Conservation (phyloP, 2,329 filamentous ascomycete species). For the Akanthomyces muscarius region DNA sequence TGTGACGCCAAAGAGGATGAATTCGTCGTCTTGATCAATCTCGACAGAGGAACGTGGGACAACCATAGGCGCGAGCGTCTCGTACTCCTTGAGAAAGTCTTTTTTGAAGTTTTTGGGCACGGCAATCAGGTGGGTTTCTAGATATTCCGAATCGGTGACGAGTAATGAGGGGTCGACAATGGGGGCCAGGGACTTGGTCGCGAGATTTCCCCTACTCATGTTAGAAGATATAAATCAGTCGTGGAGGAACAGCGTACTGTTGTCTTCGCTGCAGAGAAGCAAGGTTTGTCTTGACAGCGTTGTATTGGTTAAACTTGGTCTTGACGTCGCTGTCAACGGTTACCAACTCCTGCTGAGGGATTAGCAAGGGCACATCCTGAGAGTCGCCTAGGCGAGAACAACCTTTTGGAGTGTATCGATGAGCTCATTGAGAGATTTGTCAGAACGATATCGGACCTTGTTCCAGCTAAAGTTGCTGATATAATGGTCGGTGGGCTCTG, state of each 20-base stretch:
- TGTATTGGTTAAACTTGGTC: slow-evolving; percentile 91
- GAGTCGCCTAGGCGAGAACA: slow-evolving; percentile 13
- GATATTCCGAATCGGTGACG: slow-evolving; percentile 88
- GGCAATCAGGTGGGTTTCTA: slow-evolving; percentile 91
- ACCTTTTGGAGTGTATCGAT: slow-evolving; percentile 88
- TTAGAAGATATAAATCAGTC: neutral
- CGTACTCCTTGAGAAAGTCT: slow-evolving; percentile 86
- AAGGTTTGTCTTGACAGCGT: slow-evolving; percentile 80
- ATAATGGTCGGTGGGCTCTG: slow-evolving; percentile 95
- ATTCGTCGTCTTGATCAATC: slow-evolving; percentile 84
- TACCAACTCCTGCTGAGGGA: slow-evolving; percentile 63
- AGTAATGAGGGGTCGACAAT: slow-evolving; percentile 78
- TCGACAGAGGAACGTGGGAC: slow-evolving; percentile 82
- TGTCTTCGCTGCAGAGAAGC: slow-evolving; percentile 79
- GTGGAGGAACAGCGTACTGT: slow-evolving; percentile 54
- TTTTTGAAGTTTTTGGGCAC: slow-evolving; percentile 77
- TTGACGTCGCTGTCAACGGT: slow-evolving; percentile 97
- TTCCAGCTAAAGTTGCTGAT: slow-evolving; percentile 90
- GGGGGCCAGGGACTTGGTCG: slow-evolving; percentile 88
- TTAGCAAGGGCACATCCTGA: slow-evolving; percentile 12
- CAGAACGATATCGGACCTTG: slow-evolving; percentile 92
- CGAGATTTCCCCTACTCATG: slow-evolving; percentile 73
- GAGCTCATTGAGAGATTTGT: slow-evolving; percentile 83
- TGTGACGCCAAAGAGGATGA: slow-evolving; percentile 80
- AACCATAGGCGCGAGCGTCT: slow-evolving; percentile 84